A percentile compares a stretch with the other conserved stretches of the same genome.
Conservation (phyloP, 2,329 filamentous ascomycete genomes). For the Diaporthe sp. region DNA sequence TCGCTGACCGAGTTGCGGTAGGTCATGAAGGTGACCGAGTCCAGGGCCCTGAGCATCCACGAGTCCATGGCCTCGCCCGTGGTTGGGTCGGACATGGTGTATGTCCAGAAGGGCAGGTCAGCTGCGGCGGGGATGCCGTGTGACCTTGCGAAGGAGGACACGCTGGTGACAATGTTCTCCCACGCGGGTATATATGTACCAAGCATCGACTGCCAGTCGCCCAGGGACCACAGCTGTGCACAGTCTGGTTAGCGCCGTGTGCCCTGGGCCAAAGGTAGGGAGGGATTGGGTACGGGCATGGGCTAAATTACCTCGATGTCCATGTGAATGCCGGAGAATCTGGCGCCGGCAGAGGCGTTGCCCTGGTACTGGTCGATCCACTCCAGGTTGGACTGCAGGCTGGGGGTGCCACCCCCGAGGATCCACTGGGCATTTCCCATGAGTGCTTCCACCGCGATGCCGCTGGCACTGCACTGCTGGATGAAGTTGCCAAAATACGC, state of each 20-base stretch:
- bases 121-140: slow-evolving; percentile 18
- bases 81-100: slow-evolving; percentile 14
- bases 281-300: not conserved
- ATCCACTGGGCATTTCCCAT: slow-evolving; percentile 32
- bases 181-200: slow-evolving; percentile 15
- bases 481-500: slow-evolving; percentile 20
- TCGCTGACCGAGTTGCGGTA: slow-evolving; percentile 32
- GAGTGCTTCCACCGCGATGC: slow-evolving; percentile 29
- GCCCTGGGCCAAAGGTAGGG: not conserved
- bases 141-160: slow-evolving; percentile 17
- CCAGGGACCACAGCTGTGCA: slow-evolving; percentile 28
- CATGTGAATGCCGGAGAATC: slow-evolving; percentile 28
- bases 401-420: slow-evolving; percentile 7
- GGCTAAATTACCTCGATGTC: slow-evolving; percentile 14
- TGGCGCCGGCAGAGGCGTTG: slow-evolving; percentile 25
- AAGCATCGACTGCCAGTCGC: slow-evolving; percentile 28
- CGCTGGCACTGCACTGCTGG: slow-evolving; percentile 22
- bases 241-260: not conserved
- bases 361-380: slow-evolving; percentile 33
- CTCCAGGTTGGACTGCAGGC: slow-evolving; percentile 28
- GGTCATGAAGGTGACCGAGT: slow-evolving; percentile 37
- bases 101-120: slow-evolving; percentile 32
- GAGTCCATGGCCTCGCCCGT: slow-evolving; percentile 23
- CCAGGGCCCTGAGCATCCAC: slow-evolving; percentile 29
- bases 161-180: slow-evolving; percentile 11